Conservation (phyloP, 2,329 filamentous ascomycete species). For the Rasamsonia emersonii region DNA sequence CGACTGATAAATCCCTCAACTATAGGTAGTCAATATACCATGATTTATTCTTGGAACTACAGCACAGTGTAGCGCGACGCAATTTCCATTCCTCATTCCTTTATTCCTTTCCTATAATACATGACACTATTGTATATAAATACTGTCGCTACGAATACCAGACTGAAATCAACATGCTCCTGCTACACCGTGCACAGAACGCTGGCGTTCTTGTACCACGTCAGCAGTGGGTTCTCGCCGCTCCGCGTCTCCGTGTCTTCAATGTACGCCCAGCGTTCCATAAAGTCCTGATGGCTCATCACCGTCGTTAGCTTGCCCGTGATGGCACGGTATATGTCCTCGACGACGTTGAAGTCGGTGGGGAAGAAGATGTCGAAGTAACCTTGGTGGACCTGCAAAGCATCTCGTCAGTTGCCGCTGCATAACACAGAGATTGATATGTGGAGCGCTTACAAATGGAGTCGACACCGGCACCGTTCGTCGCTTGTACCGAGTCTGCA, state of each 20-base stretch:
- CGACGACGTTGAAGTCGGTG: conserved; percentile 84
- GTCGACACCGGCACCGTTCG: conserved; percentile 83
- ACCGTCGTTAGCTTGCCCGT: conserved; percentile 87
- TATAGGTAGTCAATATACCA: no score
- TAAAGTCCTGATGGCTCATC: conserved; percentile 80
- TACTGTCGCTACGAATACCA: not conserved
- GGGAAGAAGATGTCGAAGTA: conserved; percentile 99
- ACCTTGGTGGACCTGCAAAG: conserved; percentile 76
- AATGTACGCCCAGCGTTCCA: conserved; percentile 79
- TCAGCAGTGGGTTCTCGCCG: conserved; percentile 86
- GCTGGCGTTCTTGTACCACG: conserved; percentile 92
- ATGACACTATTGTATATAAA: not conserved
- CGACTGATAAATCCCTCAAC: no score
- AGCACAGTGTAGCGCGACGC: no score
- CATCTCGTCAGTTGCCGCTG: not conserved
- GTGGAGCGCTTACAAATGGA: conserved; percentile 60
- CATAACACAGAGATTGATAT: not conserved
- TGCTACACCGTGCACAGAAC: conserved; percentile 74
- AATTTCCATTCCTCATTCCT: no score
- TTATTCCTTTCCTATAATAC: no score
- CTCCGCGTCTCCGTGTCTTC: conserved; percentile 82
- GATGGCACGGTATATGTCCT: conserved; percentile 84
- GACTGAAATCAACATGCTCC: not conserved
- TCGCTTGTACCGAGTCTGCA: conserved; percentile 86
- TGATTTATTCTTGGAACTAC: no score